Base-by-base conservation (phyloP, 306 rosid species). In the Bauhinia variegata region DNA sequence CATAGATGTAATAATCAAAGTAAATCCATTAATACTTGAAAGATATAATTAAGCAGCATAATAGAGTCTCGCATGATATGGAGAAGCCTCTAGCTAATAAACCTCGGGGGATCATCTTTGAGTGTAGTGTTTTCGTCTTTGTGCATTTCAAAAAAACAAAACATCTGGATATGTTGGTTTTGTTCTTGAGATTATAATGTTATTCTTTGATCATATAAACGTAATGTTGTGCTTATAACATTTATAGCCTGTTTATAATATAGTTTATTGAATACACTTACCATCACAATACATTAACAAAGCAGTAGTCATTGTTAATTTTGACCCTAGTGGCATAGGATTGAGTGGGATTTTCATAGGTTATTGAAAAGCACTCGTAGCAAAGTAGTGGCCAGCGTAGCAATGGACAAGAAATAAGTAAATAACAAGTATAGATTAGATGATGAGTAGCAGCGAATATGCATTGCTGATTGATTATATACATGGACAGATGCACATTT, bases 321-420 rank as follows among this genome's bases (percentile, higher is more conserved):
- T 46, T 65, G 53, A 57, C 14, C n/a, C n/a, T 70, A 14, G 49
- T 11, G 14, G 39, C 62, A 48, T 11, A 44, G 31, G 51, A 54
- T 63, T 56, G 18, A 23, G 44, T 49, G 72, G 57, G 37, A 10
- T 56, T 49, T 32, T 13, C 18, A 46, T 77, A 42, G 36, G 30
- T 42, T 69, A 38, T 43, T 1, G 43, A 38, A 33, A 67, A 34
- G 12, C 16, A 9, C 19, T 18, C 6, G 33, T 13, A 46, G 31
- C 52, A 18, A 19, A 60, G 18, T 15, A 33, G 58, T 57, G 46
- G 44, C 39, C 16, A n/a, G 37, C 38, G 58, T 44, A 14, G 57
- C 41, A 17, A 65, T 65, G 52, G 65, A 54, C 5, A 43, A 38
- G 38, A 76, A 46, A 12, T 54, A 32, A 11, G 11, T 14, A 61